These are phyloP conservation scores for Scytalidium sp. DNA, from an alignment of 2,329 filamentous ascomycete genomes.

Conservation along the genomic window DNA sequence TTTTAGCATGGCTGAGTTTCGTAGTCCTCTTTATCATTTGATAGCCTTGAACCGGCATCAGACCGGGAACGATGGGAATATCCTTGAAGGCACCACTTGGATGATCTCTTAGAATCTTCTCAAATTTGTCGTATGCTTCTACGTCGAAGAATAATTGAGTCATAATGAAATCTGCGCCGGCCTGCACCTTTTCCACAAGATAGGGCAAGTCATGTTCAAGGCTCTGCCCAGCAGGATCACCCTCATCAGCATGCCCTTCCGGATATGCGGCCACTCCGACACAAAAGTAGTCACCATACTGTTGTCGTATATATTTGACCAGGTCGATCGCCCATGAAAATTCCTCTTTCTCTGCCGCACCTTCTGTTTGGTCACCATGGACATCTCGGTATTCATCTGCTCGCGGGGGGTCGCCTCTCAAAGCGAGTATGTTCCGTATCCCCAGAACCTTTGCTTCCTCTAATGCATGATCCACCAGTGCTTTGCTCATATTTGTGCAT, in stretches of 20 bases:
- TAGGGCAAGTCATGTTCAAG: conserved; percentile 82
- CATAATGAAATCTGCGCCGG: conserved; percentile 97
- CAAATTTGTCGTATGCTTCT: conserved; percentile 77
- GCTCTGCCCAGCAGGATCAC: conserved; percentile 68
- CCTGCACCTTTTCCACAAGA: conserved; percentile 83
- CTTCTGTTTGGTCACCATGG: conserved; percentile 51
- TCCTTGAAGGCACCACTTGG: conserved; percentile 81
- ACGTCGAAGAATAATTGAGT: conserved; percentile 96
- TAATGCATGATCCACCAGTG: conserved; percentile 81
- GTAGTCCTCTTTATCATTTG: conserved; percentile 92
- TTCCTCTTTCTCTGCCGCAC: conserved; percentile 57
- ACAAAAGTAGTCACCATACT: conserved; percentile 93
- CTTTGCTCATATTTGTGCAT: conserved; percentile 94
- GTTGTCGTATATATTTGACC: conserved; percentile 81
- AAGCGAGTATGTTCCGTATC: conserved; percentile 88
- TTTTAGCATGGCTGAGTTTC: conserved; percentile 85
- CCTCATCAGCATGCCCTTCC: conserved; percentile 91
- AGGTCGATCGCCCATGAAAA: conserved; percentile 89
- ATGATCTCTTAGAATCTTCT: conserved; percentile 72
- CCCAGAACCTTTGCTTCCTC: conserved; percentile 88
- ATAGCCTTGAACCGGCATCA: conserved; percentile 98
- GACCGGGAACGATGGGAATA: conserved; percentile 86
- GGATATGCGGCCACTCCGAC: conserved; percentile 93
- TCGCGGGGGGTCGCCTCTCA: conserved; percentile 87
- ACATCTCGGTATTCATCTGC: conserved; percentile 81